Evolutionary conservation across 345 rosid species (phyloP).

Genomic region (Ceriops zippeliana): DNA sequence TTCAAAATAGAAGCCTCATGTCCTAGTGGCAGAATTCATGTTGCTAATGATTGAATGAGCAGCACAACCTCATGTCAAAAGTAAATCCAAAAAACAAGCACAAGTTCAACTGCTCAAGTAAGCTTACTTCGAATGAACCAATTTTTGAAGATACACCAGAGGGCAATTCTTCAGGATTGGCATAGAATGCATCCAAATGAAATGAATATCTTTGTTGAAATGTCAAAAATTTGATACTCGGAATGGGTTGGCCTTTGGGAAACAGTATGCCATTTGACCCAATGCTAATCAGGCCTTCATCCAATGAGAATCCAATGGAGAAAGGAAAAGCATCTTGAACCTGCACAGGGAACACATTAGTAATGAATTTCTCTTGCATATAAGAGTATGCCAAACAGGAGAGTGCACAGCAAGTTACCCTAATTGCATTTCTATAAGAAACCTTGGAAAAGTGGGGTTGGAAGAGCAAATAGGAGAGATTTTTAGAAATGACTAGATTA

Average conservation of each 20-base stretch:
- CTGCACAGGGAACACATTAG: conserved; percentile 30
- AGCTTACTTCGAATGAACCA: conserved; percentile 49
- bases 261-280: conserved; percentile 52
- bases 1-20: too few species aligned
- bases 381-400: background rate
- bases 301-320: conserved; percentile 61
- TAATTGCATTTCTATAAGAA: background rate
- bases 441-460: background rate
- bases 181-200: conserved; percentile 58
- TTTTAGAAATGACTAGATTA: background rate
- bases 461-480: background rate
- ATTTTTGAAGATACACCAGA: conserved; percentile 39
- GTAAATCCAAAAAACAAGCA: background rate
- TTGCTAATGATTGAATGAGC: too few species aligned
- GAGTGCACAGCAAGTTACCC: background rate
- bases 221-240: conserved; percentile 65
- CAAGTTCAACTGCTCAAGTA: background rate
- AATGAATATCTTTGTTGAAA: conserved; percentile 47
- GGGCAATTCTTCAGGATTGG: conserved; percentile 45
- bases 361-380: background rate
- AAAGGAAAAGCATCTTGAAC: conserved; percentile 81
- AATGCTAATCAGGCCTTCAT: conserved; percentile 47
- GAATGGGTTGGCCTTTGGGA: conserved; percentile 63
- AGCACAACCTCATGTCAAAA: background rate
- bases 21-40: too few species aligned